phyloP scores from a whole-genome alignment of 2,329 filamentous ascomycete species.

The Thielaviopsis punctulata region DNA sequence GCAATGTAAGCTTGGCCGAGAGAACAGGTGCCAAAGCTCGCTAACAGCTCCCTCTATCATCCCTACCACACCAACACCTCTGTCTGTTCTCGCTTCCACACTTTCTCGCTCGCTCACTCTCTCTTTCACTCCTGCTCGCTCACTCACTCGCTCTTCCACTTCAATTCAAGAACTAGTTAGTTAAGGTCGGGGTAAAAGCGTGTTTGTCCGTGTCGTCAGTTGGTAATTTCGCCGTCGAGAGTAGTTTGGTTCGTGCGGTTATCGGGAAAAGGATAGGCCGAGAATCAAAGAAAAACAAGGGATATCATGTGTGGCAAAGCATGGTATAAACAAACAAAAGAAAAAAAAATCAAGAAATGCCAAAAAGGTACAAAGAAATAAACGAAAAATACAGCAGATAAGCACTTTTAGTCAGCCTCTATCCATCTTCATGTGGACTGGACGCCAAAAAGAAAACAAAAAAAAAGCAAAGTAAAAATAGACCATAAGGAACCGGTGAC shows the following conservation, averaged over 20 bases:
- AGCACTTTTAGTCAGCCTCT: neutral
- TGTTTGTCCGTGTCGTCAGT: slow-evolving; percentile 2
- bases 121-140: neutral
- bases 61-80: neutral
- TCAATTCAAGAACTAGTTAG: slow-evolving; percentile 1
- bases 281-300: slow-evolving; percentile 7
- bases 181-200: slow-evolving; percentile 4
- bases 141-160: neutral
- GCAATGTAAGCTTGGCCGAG: neutral
- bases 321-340: slow-evolving; percentile 3
- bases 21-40: neutral
- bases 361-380: slow-evolving; percentile 4
- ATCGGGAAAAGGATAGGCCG: neutral
- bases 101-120: neutral
- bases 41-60: neutral
- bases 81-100: slow-evolving; percentile 2
- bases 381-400: slow-evolving; percentile 2
- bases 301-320: neutral
- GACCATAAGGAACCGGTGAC: neutral
- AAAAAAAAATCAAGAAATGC: slow-evolving; percentile 6
- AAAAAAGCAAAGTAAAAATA: slow-evolving; percentile 3
- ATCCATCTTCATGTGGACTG: neutral
- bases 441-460: slow-evolving; percentile 3
- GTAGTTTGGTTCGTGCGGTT: neutral
- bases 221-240: slow-evolving; percentile 1